phyloP scores from a whole-genome alignment of 1,139 yeast species.

The Geotrichum macrosporum region DNA sequence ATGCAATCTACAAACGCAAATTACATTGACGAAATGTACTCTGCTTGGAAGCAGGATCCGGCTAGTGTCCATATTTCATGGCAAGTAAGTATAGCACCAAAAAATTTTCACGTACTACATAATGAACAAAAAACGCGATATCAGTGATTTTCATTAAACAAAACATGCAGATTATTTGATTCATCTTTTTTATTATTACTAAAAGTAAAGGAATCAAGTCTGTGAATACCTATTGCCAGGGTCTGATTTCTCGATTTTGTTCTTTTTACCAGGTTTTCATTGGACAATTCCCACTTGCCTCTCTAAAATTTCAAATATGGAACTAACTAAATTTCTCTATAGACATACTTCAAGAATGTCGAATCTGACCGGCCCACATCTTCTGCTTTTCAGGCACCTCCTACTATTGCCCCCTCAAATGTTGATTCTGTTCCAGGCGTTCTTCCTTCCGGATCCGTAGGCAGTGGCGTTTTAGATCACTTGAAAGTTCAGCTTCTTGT shows the following conservation, averaged over 20 bases:
- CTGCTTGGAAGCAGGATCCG: constrained; percentile 91
- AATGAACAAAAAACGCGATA: too few species aligned
- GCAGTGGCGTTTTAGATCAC: constrained; percentile 69
- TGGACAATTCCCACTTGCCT: too few species aligned
- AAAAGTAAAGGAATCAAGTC: too few species aligned
- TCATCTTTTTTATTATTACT: too few species aligned
- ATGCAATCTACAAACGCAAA: constrained; percentile 81
- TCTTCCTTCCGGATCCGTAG: constrained; percentile 39
- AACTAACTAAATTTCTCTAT: constrained; percentile 27
- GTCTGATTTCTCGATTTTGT: too few species aligned
- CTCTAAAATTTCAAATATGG: neutral
- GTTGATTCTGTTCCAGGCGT: constrained; percentile 62
- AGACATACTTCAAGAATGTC: constrained; percentile 82
- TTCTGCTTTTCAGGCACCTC: constrained; percentile 83
- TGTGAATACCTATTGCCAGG: too few species aligned
- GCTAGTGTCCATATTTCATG: constrained; percentile 88
- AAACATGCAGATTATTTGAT: too few species aligned
- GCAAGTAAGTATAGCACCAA: constrained; percentile 61
- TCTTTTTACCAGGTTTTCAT: too few species aligned
- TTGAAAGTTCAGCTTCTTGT: constrained; percentile 93
- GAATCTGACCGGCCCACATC: constrained; percentile 64
- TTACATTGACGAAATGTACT: constrained; percentile 96
- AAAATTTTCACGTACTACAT: too few species aligned
- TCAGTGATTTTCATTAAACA: too few species aligned
- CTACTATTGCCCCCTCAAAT: constrained; percentile 70